Evolutionary conservation across 352 stramenopile species (phyloP), one percentile per base, ranked within the genome.

Genomic region (Globisporangium echinulatum): DNA sequence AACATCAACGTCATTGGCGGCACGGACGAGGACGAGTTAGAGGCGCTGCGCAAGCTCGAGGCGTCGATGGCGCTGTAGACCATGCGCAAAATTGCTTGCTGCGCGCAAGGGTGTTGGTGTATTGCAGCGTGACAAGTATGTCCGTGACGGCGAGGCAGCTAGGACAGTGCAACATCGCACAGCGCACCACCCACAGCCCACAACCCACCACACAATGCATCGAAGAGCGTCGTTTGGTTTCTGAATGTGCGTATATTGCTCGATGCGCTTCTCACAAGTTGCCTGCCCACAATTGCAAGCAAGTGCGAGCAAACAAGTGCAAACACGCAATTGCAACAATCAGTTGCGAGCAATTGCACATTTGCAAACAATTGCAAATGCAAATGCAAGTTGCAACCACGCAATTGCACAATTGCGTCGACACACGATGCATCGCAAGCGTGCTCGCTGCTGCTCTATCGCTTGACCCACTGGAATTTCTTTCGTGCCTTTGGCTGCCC

Each of bases 381-480:
- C 43, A 48, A 15, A 13, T 48, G 43, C 43, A 15, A 13, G 13
- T 38, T 52, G 48, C 48, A 33, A 15, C 1, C 17, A 11, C 37
- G 48, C 17, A 33, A 25, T 8, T 33, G 51, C 14, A 37, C 4
- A 33, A 8, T 17, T 11, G 49, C 49, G 19, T 3, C 9, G 25
- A 2, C 1, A 9, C 19, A 33, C 33, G 14, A 17, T 56, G 13
- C 57, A 33, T 3, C 25, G 25, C 25, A 33, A 33, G 25, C 25
- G 25, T 33, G 25, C 25, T 33, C 1, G 43, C 42, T n/a, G 13
- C 39, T 49, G 64, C 67, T 85, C 75, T 96, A 99, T 92, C 96
- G 95, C 81, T 98, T 98, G 69, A 98, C 94, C 96, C 96, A 99
- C 80, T 99, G 96, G 70, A 96, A 97, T 71, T 93, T 92, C 87